Conservation (phyloP, 164 flowering plant species). For the Tetrastigma voinierianum region DNA sequence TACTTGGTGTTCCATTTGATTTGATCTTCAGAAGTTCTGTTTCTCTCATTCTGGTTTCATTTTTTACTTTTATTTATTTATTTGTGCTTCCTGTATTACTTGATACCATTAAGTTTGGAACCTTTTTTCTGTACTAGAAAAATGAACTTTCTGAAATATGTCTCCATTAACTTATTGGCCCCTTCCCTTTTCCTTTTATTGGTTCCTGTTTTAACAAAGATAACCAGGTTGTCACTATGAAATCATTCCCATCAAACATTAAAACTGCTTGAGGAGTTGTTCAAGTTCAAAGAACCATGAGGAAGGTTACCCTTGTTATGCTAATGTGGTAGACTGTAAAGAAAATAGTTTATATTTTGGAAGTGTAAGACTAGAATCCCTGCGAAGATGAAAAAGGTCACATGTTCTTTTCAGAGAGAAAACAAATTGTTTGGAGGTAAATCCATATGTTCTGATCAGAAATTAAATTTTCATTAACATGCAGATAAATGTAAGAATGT, state of each 20-base stretch:
- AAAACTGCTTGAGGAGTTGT: not conserved
- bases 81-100: no score
- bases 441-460: no score
- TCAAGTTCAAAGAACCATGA: not conserved
- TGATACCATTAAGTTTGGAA: no score
- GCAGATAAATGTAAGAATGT: no score
- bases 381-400: not conserved
- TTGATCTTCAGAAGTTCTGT: no score
- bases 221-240: not conserved
- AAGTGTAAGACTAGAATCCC: not conserved
- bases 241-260: not conserved
- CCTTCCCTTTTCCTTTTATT: no score
- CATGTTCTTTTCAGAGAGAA: not conserved
- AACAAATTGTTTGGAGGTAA: not conserved
- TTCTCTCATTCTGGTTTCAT: no score
- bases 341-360: not conserved
- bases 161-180: not conserved
- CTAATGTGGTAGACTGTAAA: not conserved
- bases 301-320: not conserved
- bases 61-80: no score
- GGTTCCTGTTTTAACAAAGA: no score
- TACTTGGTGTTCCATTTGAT: no score
- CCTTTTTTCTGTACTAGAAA: no score
- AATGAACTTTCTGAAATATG: not conserved
- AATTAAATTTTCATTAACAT: no score